phyloP scores from a whole-genome alignment of 768 basidiomycete species.

The Amanita pseudoporphyria region DNA sequence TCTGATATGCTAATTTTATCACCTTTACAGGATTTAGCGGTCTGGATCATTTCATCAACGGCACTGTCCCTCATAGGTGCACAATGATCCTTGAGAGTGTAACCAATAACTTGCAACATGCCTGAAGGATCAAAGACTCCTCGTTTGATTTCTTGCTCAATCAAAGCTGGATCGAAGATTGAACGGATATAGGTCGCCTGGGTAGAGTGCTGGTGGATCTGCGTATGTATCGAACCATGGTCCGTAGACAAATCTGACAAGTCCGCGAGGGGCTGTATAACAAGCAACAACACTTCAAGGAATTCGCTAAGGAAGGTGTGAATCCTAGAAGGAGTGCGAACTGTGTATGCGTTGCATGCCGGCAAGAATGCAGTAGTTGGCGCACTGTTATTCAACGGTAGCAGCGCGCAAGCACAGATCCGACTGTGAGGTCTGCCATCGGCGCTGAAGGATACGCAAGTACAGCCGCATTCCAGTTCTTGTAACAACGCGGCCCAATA shows the following conservation, averaged over 20 bases:
- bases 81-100: constrained; percentile 81
- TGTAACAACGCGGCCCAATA: constrained; percentile 80
- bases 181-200: constrained; percentile 60
- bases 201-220: constrained; percentile 52
- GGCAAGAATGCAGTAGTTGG: constrained; percentile 36
- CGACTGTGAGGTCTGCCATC: constrained; percentile 44
- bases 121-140: constrained; percentile 71
- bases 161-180: constrained; percentile 73
- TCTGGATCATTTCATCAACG: constrained; percentile 75
- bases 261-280: constrained; percentile 72
- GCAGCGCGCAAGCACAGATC: constrained; percentile 44
- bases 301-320: constrained; percentile 64
- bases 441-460: constrained; percentile 68
- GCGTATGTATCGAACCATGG: constrained; percentile 46
- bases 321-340: constrained; percentile 67
- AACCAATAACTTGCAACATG: constrained; percentile 70
- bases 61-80: constrained; percentile 86
- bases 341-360: constrained; percentile 38
- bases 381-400: constrained; percentile 29
- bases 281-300: constrained; percentile 70
- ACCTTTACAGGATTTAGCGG: constrained; percentile 50
- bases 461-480: constrained; percentile 77
- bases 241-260: constrained; percentile 52
- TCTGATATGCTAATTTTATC: constrained; percentile 47
- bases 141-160: constrained; percentile 73